These are phyloP conservation scores for Nakaseomyces kungkrabaensis DNA, from an alignment of 1,139 yeast species.

Conservation along the genomic window DNA sequence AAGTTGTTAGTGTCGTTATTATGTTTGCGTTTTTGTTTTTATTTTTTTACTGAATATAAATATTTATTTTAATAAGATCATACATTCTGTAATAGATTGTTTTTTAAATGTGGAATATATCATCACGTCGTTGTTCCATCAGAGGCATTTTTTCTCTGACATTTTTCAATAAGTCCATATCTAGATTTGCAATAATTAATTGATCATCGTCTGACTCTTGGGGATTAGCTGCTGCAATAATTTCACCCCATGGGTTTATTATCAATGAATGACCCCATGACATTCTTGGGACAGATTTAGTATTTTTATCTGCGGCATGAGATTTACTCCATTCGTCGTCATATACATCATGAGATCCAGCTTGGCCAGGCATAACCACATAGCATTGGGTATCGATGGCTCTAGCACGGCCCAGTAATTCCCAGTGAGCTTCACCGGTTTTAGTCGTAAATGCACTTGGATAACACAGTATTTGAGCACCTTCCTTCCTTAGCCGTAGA, in stretches of 20 bases:
- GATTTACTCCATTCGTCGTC: slow-evolving; percentile 28
- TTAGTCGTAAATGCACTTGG: slow-evolving; percentile 91
- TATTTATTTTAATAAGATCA: too few relatives aligned
- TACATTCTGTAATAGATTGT: neutral
- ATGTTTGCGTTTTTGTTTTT: neutral
- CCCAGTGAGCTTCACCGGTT: slow-evolving; percentile 92
- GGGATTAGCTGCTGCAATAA: slow-evolving; percentile 50
- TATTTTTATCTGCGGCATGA: neutral
- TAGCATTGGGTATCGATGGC: slow-evolving; percentile 84
- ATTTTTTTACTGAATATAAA: neutral
- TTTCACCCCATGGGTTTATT: slow-evolving; percentile 85
- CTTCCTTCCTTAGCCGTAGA: slow-evolving; percentile 49
- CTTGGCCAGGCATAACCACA: slow-evolving; percentile 87
- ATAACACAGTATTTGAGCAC: slow-evolving; percentile 69
- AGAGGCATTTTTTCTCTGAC: slow-evolving; percentile 66
- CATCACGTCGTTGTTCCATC: slow-evolving; percentile 57
- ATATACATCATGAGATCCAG: slow-evolving; percentile 57
- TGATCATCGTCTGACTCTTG: slow-evolving; percentile 41
- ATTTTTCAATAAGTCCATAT: slow-evolving; percentile 38
- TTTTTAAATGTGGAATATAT: slow-evolving; percentile 31
- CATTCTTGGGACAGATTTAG: slow-evolving; percentile 33
- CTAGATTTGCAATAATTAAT: slow-evolving; percentile 62
- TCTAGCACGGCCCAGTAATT: slow-evolving; percentile 61
- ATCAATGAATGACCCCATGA: slow-evolving; percentile 84
- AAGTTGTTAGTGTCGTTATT: too few relatives aligned